Conservation (phyloP, 495 filamentous ascomycete species). For the Oleoguttula mirabilis region DNA sequence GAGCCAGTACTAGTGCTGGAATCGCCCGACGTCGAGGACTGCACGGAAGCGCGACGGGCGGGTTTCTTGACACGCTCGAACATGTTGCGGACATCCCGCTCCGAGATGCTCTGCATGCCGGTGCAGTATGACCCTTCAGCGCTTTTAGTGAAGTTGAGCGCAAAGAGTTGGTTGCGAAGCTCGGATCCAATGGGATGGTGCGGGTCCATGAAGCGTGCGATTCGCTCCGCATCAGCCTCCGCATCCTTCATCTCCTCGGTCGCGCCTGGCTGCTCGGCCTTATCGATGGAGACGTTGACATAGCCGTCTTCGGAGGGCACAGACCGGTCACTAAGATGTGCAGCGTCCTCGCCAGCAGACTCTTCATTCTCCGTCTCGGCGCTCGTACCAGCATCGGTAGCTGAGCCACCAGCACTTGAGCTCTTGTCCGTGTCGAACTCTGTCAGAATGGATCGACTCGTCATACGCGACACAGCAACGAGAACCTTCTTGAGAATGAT, state of each 20-base stretch:
- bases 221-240: neutral
- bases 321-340: constrained; percentile 54
- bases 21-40: constrained; percentile 11
- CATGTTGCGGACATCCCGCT: constrained; percentile 7
- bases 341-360: constrained; percentile 26
- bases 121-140: constrained; percentile 28
- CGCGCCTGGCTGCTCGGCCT: neutral
- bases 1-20: constrained; percentile 13
- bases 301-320: constrained; percentile 84
- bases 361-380: constrained; percentile 52
- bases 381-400: neutral
- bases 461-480: constrained; percentile 44
- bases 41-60: constrained; percentile 46
- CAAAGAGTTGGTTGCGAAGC: constrained; percentile 55
- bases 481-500: constrained; percentile 52
- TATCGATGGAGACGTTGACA: constrained; percentile 66
- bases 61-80: constrained; percentile 31
- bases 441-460: constrained; percentile 47
- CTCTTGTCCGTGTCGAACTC: constrained; percentile 28
- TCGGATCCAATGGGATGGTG: constrained; percentile 37
- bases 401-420: neutral
- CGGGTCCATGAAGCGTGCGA: constrained; percentile 33
- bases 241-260: no score
- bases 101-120: constrained; percentile 14
- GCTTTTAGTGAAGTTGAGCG: constrained; percentile 47